Base-by-base conservation (phyloP, 75 land plant genomes). In the Picea glauca region DNA sequence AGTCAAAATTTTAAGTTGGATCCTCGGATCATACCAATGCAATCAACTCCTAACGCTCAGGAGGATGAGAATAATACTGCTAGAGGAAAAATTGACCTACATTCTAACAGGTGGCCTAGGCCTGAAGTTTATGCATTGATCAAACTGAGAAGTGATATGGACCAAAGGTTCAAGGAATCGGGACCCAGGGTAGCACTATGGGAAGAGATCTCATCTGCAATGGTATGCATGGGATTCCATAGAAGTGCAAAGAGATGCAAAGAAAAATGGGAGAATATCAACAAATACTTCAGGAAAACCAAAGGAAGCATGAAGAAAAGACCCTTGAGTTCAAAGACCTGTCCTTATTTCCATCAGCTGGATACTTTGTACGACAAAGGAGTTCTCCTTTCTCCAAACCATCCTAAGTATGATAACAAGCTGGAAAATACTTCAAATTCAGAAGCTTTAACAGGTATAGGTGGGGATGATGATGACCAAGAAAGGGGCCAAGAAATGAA, bases 181-280 rank as follows among this genome's bases (percentile, higher is more conserved):
- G 89, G 92, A 3, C 81, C 83, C n/a, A 90, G 85, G 58, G 86
- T 82, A 1, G 88, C 90, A 12, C 74, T 94, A n/a, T 94, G 96
- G 96, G 94, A 92, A 62, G 92, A 88, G 78, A 85, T 94, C 72
- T 88, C 91, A 30, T 46, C 83, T 17, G 68, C 73, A 4, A 86
- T 94, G 92, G 67, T 66, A 3, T 75, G 60, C 30, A 31, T 92
- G 74, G 96, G 96, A 3, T 94, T 86, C 67, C 56, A 72, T 7
- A 78, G 96, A 31, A 85, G 82, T 66, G 78, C 94, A 14, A 90
- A 85, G 85, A 81, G 87, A 75, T 94, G 96, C 85, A 92, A 92
- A 77, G 92, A 94, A 83, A 94, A 92, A 80, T 94, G 96, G 96
- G 96, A 94, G 77, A 93, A 91, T 67, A 89, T 94, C 79, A 94